These are phyloP conservation scores for Neurospora sublineolata DNA, from an alignment of 495 filamentous ascomycete genomes.

Conservation along the genomic window DNA sequence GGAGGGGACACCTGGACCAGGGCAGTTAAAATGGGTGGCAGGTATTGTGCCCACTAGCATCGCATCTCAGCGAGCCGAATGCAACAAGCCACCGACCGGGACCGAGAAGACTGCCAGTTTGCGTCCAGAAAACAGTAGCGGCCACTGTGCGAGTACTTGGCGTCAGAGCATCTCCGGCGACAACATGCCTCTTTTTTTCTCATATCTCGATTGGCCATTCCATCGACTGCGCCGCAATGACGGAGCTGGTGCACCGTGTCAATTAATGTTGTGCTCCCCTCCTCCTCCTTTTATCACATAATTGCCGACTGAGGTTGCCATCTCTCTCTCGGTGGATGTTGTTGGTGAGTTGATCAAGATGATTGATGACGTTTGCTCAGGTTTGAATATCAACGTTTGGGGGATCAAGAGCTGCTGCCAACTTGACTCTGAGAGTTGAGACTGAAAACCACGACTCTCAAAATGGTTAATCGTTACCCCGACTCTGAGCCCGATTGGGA, in stretches of 20 bases:
- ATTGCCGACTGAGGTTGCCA: neutral
- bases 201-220: neutral
- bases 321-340: neutral
- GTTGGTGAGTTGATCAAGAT: neutral
- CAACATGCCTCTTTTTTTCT: neutral
- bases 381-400: neutral
- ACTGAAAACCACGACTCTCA: neutral
- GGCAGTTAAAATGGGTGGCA: constrained; percentile 18
- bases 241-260: neutral
- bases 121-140: constrained; percentile 6
- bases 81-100: constrained; percentile 5
- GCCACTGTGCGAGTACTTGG: constrained; percentile 18
- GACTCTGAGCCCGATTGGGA: neutral
- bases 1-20: constrained; percentile 7
- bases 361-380: neutral
- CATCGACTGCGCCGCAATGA: neutral
- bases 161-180: neutral
- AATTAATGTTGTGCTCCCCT: neutral
- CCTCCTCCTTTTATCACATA: neutral
- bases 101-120: constrained; percentile 7
- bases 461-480: neutral
- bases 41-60: neutral
- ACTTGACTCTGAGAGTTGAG: neutral
- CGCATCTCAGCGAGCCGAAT: constrained; percentile 1
- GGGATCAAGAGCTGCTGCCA: neutral